These are phyloP conservation scores for Rheum nobile DNA, from an alignment of 148 eudicot genomes.

Conservation along the genomic window DNA sequence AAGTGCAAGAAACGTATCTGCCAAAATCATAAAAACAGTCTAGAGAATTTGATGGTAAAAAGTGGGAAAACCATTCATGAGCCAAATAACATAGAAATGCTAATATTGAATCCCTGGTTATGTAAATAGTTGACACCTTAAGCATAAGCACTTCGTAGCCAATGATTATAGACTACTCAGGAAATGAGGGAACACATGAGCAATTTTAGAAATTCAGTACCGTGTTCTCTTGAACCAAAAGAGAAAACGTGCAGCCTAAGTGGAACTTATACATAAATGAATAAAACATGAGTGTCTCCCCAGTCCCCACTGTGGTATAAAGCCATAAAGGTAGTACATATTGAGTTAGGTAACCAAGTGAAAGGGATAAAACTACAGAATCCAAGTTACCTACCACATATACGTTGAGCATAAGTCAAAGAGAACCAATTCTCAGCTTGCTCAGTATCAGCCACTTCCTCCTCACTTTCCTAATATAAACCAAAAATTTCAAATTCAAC, in stretches of 20 bases:
- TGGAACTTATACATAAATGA: neutral
- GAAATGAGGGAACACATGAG: neutral
- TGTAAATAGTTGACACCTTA: neutral
- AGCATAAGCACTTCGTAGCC: neutral
- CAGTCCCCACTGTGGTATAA: neutral
- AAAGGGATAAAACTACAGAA: neutral
- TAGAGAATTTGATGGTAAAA: neutral
- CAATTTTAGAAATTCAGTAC: neutral
- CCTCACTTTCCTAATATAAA: slow-evolving; percentile 79
- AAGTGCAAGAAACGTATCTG: slow-evolving; percentile 97
- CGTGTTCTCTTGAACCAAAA: neutral
- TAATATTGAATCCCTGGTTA: neutral
- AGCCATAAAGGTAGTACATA: neutral
- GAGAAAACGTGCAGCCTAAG: neutral
- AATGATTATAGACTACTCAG: neutral
- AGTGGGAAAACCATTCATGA: neutral
- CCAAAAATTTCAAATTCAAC: neutral
- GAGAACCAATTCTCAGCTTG: slow-evolving; percentile 99
- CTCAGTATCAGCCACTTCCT: slow-evolving; percentile 95
- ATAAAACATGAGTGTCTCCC: neutral
- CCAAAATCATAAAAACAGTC: slow-evolving; percentile 10
- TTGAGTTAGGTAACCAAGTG: neutral
- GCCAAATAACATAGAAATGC: neutral
- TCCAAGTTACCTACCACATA: slow-evolving; percentile 54
- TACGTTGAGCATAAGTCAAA: slow-evolving; percentile 92